These are phyloP conservation scores for Ceratocystis cacaofunesta DNA, from an alignment of 2,329 filamentous ascomycete species.

Conservation along the genomic window DNA sequence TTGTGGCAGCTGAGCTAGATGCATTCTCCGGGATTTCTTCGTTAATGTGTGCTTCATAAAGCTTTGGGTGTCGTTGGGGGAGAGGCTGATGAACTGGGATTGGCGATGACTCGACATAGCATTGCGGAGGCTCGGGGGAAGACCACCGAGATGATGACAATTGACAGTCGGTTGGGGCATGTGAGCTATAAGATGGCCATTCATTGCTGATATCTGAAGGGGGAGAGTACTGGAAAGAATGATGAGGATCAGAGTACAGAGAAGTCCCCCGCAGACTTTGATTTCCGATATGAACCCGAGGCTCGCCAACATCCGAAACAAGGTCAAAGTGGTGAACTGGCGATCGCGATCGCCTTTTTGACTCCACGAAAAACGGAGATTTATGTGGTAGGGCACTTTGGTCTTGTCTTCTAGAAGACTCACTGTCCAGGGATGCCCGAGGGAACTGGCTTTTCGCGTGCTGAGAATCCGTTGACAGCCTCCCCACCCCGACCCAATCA, in stretches of 20 bases:
- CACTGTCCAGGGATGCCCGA: background rate
- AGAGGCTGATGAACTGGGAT: slow-evolving; percentile 8
- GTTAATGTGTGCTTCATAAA: background rate
- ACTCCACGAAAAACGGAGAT: slow-evolving; percentile 6
- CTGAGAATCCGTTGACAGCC: too few relatives aligned
- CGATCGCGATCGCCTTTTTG: background rate
- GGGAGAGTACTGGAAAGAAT: background rate
- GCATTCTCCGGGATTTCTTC: background rate
- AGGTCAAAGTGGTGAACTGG: background rate
- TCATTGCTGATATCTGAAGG: background rate
- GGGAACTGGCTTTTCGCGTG: background rate
- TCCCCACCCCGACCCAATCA: slow-evolving; percentile 5
- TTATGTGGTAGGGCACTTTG: background rate
- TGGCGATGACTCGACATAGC: slow-evolving; percentile 10
- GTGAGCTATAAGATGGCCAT: background rate
- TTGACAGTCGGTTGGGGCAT: background rate
- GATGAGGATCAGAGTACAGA: background rate
- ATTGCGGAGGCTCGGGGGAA: background rate
- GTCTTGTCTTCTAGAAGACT: background rate
- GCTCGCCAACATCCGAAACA: background rate
- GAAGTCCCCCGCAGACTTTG: slow-evolving; percentile 11
- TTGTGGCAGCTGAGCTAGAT: background rate
- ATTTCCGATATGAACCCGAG: slow-evolving; percentile 12
- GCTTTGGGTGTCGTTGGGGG: slow-evolving; percentile 2
- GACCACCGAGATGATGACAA: background rate